Evolutionary conservation across 2,329 filamentous ascomycete species (phyloP).

Genomic region (Fonsecaea monophora): DNA sequence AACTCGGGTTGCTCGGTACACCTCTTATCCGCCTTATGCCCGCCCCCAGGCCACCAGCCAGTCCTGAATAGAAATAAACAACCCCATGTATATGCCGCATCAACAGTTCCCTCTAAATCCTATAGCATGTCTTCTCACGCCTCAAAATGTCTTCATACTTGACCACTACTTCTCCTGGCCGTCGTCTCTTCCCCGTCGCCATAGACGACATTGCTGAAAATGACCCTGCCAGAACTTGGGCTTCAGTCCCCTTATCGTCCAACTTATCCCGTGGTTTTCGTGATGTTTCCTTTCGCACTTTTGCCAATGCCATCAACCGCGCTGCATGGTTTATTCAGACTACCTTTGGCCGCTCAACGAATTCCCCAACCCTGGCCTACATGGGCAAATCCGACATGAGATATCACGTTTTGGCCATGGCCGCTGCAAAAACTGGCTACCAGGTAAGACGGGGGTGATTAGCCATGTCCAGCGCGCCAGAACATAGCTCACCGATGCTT

Average conservation of each 20-base stretch:
- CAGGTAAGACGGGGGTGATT: constrained; percentile 1
- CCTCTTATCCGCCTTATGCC: neutral
- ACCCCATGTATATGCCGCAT: neutral
- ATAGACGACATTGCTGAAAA: constrained; percentile 14
- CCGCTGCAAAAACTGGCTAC: constrained; percentile 16
- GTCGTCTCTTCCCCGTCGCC: constrained; percentile 13
- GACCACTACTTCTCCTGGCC: neutral
- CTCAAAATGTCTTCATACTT: neutral
- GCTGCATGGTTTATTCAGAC: constrained; percentile 13
- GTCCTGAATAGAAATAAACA: neutral
- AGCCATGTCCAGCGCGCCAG: neutral
- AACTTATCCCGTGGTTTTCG: constrained; percentile 1
- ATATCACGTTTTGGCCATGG: constrained; percentile 18
- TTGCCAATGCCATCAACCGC: constrained; percentile 17
- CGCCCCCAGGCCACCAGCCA: neutral
- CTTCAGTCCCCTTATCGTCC: constrained; percentile 12
- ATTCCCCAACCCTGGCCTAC: neutral
- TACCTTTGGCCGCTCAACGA: neutral
- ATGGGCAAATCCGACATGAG: constrained; percentile 18
- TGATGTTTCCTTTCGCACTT: constrained; percentile 7
- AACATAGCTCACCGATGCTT: neutral
- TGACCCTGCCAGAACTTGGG: constrained; percentile 13
- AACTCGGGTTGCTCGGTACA: neutral
- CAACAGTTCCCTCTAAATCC: neutral
- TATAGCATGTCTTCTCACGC: neutral